A percentile compares a stretch with the other conserved stretches of the same genome.
Evolutionary conservation across 2,329 filamentous ascomycete genomes (phyloP).

Genomic region (Orbilia ellipsospora): DNA sequence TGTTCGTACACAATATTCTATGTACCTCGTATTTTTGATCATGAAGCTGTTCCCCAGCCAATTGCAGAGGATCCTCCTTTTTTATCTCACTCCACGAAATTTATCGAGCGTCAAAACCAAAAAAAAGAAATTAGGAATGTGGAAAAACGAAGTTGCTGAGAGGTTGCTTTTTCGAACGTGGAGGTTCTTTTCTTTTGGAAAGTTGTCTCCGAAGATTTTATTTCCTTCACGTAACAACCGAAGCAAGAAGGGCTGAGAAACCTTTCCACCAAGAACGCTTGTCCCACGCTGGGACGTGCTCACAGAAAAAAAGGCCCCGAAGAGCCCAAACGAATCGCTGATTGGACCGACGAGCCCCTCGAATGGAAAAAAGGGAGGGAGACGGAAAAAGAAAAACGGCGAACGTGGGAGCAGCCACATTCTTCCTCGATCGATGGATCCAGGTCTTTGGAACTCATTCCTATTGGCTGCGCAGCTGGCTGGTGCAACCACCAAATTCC

Average conservation of each 20-base stretch:
- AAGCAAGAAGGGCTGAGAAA: conserved; percentile 16
- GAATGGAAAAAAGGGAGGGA: conserved; percentile 8
- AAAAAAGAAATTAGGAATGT: background rate
- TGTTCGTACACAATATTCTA: too few relatives aligned
- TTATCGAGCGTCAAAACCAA: background rate
- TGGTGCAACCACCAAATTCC: conserved; percentile 19
- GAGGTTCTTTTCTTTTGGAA: conserved; percentile 17
- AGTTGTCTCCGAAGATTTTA: conserved; percentile 26
- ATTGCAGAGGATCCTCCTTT: conserved; percentile 18
- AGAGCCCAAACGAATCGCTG: conserved; percentile 26
- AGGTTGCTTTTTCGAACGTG: conserved; percentile 32
- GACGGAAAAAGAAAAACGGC: conserved; percentile 30
- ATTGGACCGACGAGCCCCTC: conserved; percentile 17
- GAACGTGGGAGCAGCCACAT: conserved; percentile 49
- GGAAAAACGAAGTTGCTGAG: background rate
- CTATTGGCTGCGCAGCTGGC: conserved; percentile 36
- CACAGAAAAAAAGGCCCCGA: conserved; percentile 6
- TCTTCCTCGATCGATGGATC: conserved; percentile 53
- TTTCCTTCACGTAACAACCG: conserved; percentile 45
- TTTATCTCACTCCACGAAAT: conserved; percentile 15
- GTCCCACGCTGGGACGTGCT: conserved; percentile 31
- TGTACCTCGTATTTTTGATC: too few relatives aligned
- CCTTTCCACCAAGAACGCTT: conserved; percentile 44
- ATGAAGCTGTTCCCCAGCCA: conserved; percentile 9
- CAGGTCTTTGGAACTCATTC: conserved; percentile 54